Conservation (phyloP, 768 basidiomycete species). For the Suillus bovinus region DNA sequence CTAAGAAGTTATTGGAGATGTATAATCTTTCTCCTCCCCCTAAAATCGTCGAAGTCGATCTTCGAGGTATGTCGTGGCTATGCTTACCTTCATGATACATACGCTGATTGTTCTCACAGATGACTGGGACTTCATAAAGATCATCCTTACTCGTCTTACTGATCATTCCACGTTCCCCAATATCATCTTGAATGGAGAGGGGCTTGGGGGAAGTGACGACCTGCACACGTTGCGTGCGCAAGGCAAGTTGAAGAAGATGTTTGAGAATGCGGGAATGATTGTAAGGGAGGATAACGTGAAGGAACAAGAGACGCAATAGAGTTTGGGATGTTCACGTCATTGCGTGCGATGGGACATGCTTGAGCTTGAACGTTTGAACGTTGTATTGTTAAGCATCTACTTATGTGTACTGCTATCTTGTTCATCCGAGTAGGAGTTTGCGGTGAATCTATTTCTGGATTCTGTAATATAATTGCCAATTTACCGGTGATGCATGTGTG, state of each 20-base stretch:
- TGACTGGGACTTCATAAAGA: conserved; percentile 64
- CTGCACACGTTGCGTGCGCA: conserved; percentile 47
- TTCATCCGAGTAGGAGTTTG: neutral
- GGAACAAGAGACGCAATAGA: conserved; percentile 7
- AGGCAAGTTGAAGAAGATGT: conserved; percentile 41
- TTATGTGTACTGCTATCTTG: conserved; percentile 1
- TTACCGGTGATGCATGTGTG: neutral
- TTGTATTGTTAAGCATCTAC: neutral
- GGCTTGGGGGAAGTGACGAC: conserved; percentile 68
- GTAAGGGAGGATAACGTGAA: conserved; percentile 26
- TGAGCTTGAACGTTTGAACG: neutral
- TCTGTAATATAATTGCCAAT: neutral
- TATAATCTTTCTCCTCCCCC: conserved; percentile 67
- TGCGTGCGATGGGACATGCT: neutral
- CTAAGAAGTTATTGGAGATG: conserved; percentile 48
- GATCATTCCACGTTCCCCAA: conserved; percentile 75
- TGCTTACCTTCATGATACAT: conserved; percentile 1
- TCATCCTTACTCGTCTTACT: conserved; percentile 65
- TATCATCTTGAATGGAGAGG: conserved; percentile 60
- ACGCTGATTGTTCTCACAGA: conserved; percentile 35
- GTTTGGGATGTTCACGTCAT: neutral
- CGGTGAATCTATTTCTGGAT: neutral
- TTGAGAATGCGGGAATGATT: conserved; percentile 49
- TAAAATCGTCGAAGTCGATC: conserved; percentile 73
- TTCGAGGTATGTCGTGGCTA: conserved; percentile 48